A percentile compares a stretch with the other conserved stretches of the same genome.
phyloP scores from a whole-genome alignment of 495 filamentous ascomycete species.

The Aspergillus asperescens region DNA sequence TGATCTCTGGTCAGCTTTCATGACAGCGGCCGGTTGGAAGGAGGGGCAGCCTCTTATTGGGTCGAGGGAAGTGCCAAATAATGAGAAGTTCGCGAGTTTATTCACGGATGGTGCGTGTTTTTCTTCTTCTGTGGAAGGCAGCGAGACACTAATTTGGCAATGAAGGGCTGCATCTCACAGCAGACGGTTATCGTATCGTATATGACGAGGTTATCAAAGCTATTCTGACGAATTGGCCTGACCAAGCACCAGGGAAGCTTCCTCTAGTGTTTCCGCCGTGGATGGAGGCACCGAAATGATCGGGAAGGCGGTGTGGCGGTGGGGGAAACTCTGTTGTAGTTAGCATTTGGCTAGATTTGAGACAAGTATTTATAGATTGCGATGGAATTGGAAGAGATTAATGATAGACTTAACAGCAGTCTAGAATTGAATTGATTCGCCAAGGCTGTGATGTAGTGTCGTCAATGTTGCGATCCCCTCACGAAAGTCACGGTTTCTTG shows the following conservation, averaged over 20 bases:
- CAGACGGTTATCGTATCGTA: constrained; percentile 54
- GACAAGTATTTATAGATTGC: neutral
- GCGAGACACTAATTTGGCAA: neutral
- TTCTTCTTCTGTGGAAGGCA: neutral
- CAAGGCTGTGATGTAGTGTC: constrained; percentile 7
- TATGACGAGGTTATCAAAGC: constrained; percentile 50
- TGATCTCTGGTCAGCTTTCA: constrained; percentile 70
- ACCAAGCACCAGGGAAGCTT: constrained; percentile 50
- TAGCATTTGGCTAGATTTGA: neutral
- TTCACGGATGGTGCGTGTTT: constrained; percentile 55
- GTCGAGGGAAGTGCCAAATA: constrained; percentile 45
- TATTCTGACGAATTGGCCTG: constrained; percentile 52
- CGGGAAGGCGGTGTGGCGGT: neutral
- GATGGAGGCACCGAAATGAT: constrained; percentile 43
- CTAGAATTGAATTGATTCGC: constrained; percentile 13
- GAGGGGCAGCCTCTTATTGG: constrained; percentile 49
- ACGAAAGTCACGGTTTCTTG: constrained; percentile 17
- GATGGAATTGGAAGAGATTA: neutral
- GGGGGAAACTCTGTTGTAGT: neutral
- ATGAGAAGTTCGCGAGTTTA: constrained; percentile 44
- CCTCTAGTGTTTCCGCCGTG: constrained; percentile 51
- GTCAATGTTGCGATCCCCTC: constrained; percentile 16
- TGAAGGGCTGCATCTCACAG: constrained; percentile 60
- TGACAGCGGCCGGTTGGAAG: constrained; percentile 61
- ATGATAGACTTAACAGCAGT: constrained; percentile 13